These are phyloP conservation scores for Paradendryphiella salina DNA, from an alignment of 2,329 filamentous ascomycete species.

Conservation along the genomic window DNA sequence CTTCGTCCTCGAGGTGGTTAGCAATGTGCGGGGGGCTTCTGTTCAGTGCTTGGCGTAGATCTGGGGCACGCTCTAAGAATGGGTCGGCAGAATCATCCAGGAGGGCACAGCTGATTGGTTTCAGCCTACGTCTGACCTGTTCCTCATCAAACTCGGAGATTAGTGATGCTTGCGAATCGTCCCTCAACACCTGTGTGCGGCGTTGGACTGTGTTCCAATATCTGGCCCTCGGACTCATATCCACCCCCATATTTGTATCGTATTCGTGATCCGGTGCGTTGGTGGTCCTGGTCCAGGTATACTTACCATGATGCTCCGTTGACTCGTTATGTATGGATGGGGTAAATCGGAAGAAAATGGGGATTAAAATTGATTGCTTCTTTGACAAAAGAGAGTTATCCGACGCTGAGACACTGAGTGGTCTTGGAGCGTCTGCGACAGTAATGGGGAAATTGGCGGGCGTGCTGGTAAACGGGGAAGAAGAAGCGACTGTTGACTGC, in stretches of 20 bases:
- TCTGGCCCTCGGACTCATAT: constrained; percentile 28
- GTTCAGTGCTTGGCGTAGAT: constrained; percentile 11
- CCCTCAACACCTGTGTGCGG: constrained; percentile 26
- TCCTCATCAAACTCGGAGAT: constrained; percentile 41
- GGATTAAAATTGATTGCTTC: constrained; percentile 40
- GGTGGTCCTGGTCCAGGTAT: constrained; percentile 41
- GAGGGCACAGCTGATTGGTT: constrained; percentile 50
- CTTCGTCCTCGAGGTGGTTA: constrained; percentile 19
- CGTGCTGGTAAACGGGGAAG: constrained; percentile 51
- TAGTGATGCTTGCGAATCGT: constrained; percentile 40
- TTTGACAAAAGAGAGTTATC: constrained; percentile 29
- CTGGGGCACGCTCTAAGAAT: constrained; percentile 10
- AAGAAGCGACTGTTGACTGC: constrained; percentile 38
- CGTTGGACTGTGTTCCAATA: constrained; percentile 25
- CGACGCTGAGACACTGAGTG: constrained; percentile 33
- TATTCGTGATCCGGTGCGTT: constrained; percentile 9
- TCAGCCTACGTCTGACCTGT: constrained; percentile 46
- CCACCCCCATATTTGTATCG: background rate
- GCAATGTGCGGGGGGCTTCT: constrained; percentile 12
- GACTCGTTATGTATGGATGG: constrained; percentile 34
- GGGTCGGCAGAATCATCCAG: constrained; percentile 16
- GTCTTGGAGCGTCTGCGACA: constrained; percentile 28
- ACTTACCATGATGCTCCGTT: constrained; percentile 58
- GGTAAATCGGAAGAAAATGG: constrained; percentile 38
- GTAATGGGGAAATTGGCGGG: constrained; percentile 51